These are phyloP conservation scores for Rhododendron kiyosumense DNA, from an alignment of 148 eudicot species.

Conservation along the genomic window DNA sequence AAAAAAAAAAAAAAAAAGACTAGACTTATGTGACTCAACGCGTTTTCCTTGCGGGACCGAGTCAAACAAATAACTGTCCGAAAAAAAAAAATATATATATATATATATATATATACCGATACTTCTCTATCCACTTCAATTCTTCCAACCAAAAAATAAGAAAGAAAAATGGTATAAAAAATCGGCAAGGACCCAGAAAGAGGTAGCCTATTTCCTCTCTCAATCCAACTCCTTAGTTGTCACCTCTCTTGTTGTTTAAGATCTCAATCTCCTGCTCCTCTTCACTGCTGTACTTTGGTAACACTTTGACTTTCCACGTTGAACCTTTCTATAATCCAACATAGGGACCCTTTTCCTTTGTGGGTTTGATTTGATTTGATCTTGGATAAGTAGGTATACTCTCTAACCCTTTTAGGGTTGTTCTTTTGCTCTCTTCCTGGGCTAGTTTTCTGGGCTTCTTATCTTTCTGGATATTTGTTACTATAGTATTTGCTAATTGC, in stretches of 20 bases:
- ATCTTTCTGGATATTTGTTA: background rate
- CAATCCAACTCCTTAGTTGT: background rate
- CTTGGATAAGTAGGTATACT: background rate
- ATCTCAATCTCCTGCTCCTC: background rate
- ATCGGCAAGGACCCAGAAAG: background rate
- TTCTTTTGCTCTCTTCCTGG: background rate
- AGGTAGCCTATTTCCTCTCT: conserved; percentile 8
- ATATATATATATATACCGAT: too few species aligned
- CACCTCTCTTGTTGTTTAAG: background rate
- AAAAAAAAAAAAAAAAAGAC: too few species aligned
- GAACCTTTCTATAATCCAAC: conserved; percentile 9
- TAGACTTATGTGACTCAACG: background rate
- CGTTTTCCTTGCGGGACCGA: background rate
- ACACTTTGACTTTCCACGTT: conserved; percentile 4
- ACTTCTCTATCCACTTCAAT: background rate
- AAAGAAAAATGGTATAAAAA: background rate
- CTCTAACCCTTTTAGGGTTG: background rate
- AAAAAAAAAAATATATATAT: background rate
- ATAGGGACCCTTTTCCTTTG: background rate
- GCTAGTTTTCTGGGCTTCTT: background rate
- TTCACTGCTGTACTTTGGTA: background rate
- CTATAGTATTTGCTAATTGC: background rate
- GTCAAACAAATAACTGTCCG: background rate
- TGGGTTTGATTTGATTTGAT: conserved; percentile 15
- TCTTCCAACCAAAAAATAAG: background rate